Evolutionary conservation across 2,329 filamentous ascomycete genomes (phyloP), one percentile per base, ranked within the genome.

Genomic region (Aspergillus latus): DNA sequence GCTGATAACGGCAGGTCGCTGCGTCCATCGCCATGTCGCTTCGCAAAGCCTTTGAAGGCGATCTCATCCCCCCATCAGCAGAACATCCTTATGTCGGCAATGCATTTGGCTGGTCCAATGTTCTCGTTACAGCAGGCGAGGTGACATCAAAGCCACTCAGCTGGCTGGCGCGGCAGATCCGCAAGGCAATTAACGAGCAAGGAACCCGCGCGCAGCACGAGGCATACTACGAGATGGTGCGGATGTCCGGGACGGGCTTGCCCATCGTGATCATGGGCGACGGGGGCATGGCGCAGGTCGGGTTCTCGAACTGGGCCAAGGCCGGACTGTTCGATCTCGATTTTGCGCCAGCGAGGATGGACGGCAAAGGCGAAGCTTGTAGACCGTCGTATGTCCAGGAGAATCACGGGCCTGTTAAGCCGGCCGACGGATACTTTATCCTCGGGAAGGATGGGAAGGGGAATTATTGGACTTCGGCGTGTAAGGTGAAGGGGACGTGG

Each of bases 381-480:
- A 32, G 48, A 37, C 59, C 59, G 10, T 50, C 50, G 13, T 61
- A 61, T 42, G 59, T 61, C 1, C 59, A 61, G 50, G 59, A 61
- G 44, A 61, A 61, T 9, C 57, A 61, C 46, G 59, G 59, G 28
- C 59, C 59, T 7, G 43, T 61, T 7, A 54, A 61, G 21, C 59
- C 59, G n/a, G 57, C 43, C 7, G 57, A 61, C 46, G 59, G 57
- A 3, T 61, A 59, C 29, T 59, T 61, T 46, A 50, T 61, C 21
- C 46, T 61, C 11, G 59, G 59, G 13, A 59, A 59, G 30, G 57
- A 61, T 39, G 45, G 52, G 44, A 58, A 57, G 39, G 60, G 60
- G 15, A 61, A 59, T 40, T 62, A 61, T 36, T 62, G 54, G 60
- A 53, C 53, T 3, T 62, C 60, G 4, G 56, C 60, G 30, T 62